phyloP scores from a whole-genome alignment of 2,329 filamentous ascomycete species.

The Calonectria pseudoreteaudii region DNA sequence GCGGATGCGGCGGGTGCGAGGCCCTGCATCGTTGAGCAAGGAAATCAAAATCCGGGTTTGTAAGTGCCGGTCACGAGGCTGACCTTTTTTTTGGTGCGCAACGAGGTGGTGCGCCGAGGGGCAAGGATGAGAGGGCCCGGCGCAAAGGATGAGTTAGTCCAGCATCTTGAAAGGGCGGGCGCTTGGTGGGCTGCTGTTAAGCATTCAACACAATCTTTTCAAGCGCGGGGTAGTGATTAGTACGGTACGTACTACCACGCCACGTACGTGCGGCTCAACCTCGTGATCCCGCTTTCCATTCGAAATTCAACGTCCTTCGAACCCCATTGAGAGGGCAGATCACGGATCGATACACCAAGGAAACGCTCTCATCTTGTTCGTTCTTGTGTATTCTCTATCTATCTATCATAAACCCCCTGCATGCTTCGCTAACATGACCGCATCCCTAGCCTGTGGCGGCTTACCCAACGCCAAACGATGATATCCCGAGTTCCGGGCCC shows the following conservation, averaged over 20 bases:
- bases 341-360: conserved; percentile 6
- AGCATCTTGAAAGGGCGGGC: background rate
- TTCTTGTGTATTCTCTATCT: conserved; percentile 25
- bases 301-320: conserved; percentile 34
- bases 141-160: conserved; percentile 26
- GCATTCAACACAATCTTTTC: conserved; percentile 12
- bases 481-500: conserved; percentile 27
- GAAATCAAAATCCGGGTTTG: conserved; percentile 27
- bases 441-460: conserved; percentile 27
- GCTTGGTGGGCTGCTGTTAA: conserved; percentile 26
- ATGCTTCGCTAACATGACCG: conserved; percentile 25
- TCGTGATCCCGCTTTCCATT: conserved; percentile 36
- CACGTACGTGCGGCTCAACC: conserved; percentile 31
- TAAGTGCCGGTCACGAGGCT: conserved; percentile 38
- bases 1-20: conserved; percentile 47
- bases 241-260: conserved; percentile 7
- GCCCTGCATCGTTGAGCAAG: conserved; percentile 40
- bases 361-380: conserved; percentile 20
- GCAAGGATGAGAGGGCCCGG: conserved; percentile 19
- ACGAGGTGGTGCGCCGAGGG: conserved; percentile 21
- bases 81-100: conserved; percentile 30
- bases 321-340: conserved; percentile 5
- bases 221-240: conserved; percentile 40
- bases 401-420: conserved; percentile 21
- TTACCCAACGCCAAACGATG: conserved; percentile 39